Conservation (phyloP, 371 early-diverging fungal species). For the Thermomucor indicae-seudaticae region DNA sequence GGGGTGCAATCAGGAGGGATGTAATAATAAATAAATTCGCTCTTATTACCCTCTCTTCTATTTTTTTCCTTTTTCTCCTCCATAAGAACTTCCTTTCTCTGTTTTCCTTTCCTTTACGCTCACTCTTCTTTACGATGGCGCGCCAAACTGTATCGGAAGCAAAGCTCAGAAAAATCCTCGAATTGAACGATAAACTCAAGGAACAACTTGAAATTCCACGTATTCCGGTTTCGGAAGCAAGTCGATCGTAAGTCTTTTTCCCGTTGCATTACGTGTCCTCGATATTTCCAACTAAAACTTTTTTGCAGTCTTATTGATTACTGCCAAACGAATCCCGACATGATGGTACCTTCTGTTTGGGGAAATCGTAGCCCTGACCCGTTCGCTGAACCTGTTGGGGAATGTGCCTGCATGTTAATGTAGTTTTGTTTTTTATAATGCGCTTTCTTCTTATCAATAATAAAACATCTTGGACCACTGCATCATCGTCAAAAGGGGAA, state of each 20-base stretch:
- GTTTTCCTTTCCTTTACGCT: background rate
- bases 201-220: conserved; percentile 45
- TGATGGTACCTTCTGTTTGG: conserved; percentile 46
- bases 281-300: too few species aligned
- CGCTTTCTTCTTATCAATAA: too few species aligned
- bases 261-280: too few species aligned
- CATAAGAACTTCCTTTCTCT: background rate
- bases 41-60: background rate
- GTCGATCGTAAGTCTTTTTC: conserved; percentile 50
- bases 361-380: conserved; percentile 38
- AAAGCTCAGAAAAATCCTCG: conserved; percentile 38
- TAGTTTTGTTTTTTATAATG: too few species aligned
- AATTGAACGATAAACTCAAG: conserved; percentile 42
- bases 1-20: background rate
- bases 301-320: conserved; percentile 34
- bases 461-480: too few species aligned
- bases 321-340: conserved; percentile 40
- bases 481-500: too few species aligned
- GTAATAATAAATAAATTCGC: background rate
- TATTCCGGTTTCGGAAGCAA: conserved; percentile 45
- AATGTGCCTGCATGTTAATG: conserved; percentile 37
- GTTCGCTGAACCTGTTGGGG: conserved; percentile 40
- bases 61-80: conserved; percentile 2
- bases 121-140: conserved; percentile 3
- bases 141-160: conserved; percentile 35